Evolutionary conservation across 306 rosid genomes (phyloP).

Genomic region (Alnus glutinosa): DNA sequence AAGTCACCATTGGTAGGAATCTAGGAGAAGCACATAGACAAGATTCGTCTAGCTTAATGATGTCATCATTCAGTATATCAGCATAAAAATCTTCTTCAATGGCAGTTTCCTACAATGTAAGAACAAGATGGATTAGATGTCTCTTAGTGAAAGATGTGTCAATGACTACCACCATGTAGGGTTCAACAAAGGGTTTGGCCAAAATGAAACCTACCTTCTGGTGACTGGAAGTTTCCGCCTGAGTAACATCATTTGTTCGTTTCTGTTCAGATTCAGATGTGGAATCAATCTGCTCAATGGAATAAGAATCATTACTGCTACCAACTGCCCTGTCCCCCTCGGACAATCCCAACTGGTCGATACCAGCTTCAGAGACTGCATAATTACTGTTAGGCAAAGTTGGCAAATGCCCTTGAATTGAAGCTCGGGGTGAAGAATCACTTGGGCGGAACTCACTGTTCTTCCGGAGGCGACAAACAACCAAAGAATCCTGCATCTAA

Average conservation of each 20-base stretch:
- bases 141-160: not conserved
- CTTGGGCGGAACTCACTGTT: slow-evolving; percentile 58
- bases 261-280: slow-evolving; percentile 56
- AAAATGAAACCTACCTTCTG: slow-evolving; percentile 39
- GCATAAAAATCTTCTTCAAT: slow-evolving; percentile 78
- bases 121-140: slow-evolving; percentile 2
- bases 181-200: slow-evolving; percentile 5
- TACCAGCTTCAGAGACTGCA: slow-evolving; percentile 43
- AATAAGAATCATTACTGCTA: slow-evolving; percentile 67
- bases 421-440: slow-evolving; percentile 50
- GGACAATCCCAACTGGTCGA: slow-evolving; percentile 18
- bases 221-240: slow-evolving; percentile 41
- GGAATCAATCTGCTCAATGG: slow-evolving; percentile 67
- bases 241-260: slow-evolving; percentile 37
- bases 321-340: slow-evolving; percentile 62
- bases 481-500: slow-evolving; percentile 69
- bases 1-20: not conserved
- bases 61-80: slow-evolving; percentile 82
- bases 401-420: slow-evolving; percentile 42
- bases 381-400: slow-evolving; percentile 44
- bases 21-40: slow-evolving; percentile 18
- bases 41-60: slow-evolving; percentile 67
- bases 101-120: slow-evolving; percentile 41
- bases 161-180: not conserved
- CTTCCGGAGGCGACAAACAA: slow-evolving; percentile 83